phyloP scores from a whole-genome alignment of 2,329 filamentous ascomycete genomes.

The Sclerotinia glacialis region DNA sequence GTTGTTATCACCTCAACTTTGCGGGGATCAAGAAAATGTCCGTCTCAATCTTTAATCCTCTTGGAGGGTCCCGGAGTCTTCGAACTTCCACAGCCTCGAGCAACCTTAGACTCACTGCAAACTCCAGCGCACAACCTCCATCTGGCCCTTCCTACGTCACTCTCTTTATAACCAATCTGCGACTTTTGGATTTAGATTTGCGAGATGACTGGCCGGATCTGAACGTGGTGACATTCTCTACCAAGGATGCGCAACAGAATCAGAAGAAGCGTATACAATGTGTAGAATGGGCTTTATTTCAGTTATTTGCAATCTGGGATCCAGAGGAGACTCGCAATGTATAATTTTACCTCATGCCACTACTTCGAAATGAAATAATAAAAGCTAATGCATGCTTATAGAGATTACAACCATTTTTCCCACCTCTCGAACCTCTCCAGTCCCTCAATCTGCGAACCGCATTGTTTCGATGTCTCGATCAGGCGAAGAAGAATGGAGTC shows the following conservation, averaged over 20 bases:
- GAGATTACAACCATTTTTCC: constrained; percentile 90
- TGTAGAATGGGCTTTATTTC: constrained; percentile 88
- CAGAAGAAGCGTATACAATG: constrained; percentile 80
- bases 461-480: constrained; percentile 75
- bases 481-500: constrained; percentile 81
- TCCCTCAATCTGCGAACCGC: constrained; percentile 86
- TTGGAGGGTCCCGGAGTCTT: constrained; percentile 33
- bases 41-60: constrained; percentile 29
- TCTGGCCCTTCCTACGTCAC: constrained; percentile 51
- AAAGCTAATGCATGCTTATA: constrained; percentile 40
- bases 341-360: constrained; percentile 27
- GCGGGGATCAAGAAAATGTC: constrained; percentile 27
- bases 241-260: constrained; percentile 63
- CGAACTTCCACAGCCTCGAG: constrained; percentile 30
- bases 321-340: constrained; percentile 71
- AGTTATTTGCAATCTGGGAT: constrained; percentile 83
- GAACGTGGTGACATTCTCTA: constrained; percentile 65
- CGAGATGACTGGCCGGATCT: constrained; percentile 79
- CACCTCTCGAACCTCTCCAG: constrained; percentile 83
- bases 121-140: constrained; percentile 21
- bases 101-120: constrained; percentile 26
- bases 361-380: too few relatives aligned
- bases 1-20: constrained; percentile 21
- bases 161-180: constrained; percentile 79
- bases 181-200: constrained; percentile 75